Conservation (phyloP, 306 rosid genomes). For the Trifolium subterraneum region DNA sequence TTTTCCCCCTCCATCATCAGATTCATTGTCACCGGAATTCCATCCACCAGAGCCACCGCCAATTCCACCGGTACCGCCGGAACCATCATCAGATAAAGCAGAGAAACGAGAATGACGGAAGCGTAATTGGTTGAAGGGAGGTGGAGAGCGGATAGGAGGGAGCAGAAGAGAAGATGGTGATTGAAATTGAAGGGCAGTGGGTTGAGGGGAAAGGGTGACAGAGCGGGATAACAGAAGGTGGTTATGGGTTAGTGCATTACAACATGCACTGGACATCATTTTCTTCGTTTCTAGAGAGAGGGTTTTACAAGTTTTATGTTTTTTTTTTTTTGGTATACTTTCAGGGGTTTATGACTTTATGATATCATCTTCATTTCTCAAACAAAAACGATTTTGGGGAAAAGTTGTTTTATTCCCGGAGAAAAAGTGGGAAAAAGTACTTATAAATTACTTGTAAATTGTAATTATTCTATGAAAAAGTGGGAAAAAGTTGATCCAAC, state of each 20-base stretch:
- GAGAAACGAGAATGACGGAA: slow-evolving; percentile 46
- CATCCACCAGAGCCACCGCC: slow-evolving; percentile 2
- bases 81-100: slow-evolving; percentile 56
- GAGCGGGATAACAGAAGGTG: slow-evolving; percentile 42
- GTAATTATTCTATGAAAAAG: too few species aligned
- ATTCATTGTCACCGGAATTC: not conserved
- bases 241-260: slow-evolving; percentile 41
- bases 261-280: slow-evolving; percentile 49
- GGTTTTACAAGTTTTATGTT: slow-evolving; percentile 28
- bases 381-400: too few species aligned
- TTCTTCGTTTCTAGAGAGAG: slow-evolving; percentile 25
- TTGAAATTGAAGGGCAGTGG: slow-evolving; percentile 23
- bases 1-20: not conserved
- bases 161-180: not conserved
- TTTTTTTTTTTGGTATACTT: not conserved
- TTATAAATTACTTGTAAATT: too few species aligned
- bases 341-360: not conserved
- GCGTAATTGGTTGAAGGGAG: slow-evolving; percentile 25
- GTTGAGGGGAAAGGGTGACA: slow-evolving; percentile 28
- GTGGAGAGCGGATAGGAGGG: not conserved
- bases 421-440: too few species aligned
- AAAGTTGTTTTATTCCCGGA: too few species aligned
- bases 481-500: too few species aligned
- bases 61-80: slow-evolving; percentile 48
- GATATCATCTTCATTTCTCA: too few species aligned